Evolutionary conservation across 1,139 yeast species (phyloP).

Genomic region (Debaryomyces udenii): DNA sequence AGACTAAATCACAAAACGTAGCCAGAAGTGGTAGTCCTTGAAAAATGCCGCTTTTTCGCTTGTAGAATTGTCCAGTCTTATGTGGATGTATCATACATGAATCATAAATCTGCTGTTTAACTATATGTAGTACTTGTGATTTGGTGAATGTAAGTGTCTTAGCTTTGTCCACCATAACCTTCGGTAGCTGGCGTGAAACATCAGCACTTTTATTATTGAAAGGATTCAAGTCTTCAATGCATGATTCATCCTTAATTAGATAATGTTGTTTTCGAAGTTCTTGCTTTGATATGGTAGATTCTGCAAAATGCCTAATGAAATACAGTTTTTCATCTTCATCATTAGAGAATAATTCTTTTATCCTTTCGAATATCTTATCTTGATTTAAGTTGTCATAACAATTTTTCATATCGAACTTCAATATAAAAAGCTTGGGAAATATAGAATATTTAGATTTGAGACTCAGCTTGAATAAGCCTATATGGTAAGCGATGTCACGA

Average conservation of each 20-base stretch:
- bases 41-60: conserved; percentile 69
- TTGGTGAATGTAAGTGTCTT: conserved; percentile 30
- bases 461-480: conserved; percentile 18
- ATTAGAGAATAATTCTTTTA: conserved; percentile 26
- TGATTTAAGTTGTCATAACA: conserved; percentile 82
- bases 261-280: conserved; percentile 16
- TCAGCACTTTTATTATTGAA: conserved; percentile 10
- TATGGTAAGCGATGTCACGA: conserved; percentile 28
- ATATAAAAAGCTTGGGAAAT: conserved; percentile 48
- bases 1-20: conserved; percentile 72
- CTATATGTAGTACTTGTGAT: conserved; percentile 26
- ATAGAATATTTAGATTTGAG: conserved; percentile 19
- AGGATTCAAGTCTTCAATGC: conserved; percentile 19
- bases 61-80: conserved; percentile 19
- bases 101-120: conserved; percentile 29
- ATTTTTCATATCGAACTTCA: conserved; percentile 76
- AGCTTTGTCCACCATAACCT: conserved; percentile 26
- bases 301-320: conserved; percentile 26
- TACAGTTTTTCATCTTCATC: conserved; percentile 26
- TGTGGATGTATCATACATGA: conserved; percentile 20
- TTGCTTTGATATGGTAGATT: conserved; percentile 10
- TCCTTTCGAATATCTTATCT: conserved; percentile 38
- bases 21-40: conserved; percentile 88
- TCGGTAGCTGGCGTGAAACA: conserved; percentile 3
- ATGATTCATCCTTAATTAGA: conserved; percentile 16